Evolutionary conservation across 495 filamentous ascomycete genomes (phyloP), one percentile per base, ranked within the genome.

Genomic region (Usnea hakonensis): DNA sequence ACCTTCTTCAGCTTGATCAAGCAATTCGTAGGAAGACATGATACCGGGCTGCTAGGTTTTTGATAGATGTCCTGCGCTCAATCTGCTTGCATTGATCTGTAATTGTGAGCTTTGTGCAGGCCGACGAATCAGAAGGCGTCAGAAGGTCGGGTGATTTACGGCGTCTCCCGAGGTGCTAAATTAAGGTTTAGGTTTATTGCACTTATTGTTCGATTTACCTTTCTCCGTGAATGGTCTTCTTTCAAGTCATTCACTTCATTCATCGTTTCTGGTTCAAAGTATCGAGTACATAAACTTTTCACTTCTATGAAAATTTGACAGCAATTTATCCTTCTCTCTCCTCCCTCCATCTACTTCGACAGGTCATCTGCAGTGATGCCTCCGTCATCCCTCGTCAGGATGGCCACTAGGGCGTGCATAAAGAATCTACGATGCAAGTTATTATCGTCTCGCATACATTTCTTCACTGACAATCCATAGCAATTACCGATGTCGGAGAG

Each of bases 401-500:
- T 81, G 61, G 74, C 75, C 59, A 78, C 69, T 13, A 72, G 70
- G 57, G 74, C 74, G 50, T 79, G 78, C 37, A 71, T 81, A 65
- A 75, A 74, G 59, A 75, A 81, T 63, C 72, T 78, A 26, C 75
- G 74, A 63, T 69, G 78, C 79, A 69, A 61, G 76, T 46, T 14
- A 41, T 41, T 19, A 50, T 50, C 33, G 50, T 40, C 1, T 43
- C 43, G 36, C 10, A 55, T 19, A 41, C 21, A 57, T 1, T 53
- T 32, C 55, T 38, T 30, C 28, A 19, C 36, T 58, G 6, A 59
- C 7, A 8, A 5, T 28, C 14, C 52, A 23, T 54, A 85, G 83
- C 70, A 61, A 73, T 90, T 23, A 74, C 75, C 55, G 83, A 88
- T 74, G 76, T 90, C 58, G 87, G 86, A 38, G 83, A 83, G 30